These are phyloP conservation scores for Rhododendron griersonianum DNA, from an alignment of 148 eudicot genomes.

Conservation along the genomic window DNA sequence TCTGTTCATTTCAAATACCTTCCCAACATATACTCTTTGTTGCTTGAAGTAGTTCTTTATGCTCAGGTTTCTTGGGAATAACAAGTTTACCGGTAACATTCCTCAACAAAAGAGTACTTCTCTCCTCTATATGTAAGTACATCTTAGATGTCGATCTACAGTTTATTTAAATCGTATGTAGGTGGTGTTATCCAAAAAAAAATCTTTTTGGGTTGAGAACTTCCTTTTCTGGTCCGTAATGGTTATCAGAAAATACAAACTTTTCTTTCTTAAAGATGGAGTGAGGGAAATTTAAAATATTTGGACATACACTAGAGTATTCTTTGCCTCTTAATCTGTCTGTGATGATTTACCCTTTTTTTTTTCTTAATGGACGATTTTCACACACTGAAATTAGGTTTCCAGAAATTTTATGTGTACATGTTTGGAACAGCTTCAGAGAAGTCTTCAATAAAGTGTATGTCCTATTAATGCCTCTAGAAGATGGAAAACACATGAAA, in stretches of 20 bases:
- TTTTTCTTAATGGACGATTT: neutral
- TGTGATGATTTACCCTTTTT: neutral
- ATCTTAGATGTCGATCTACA: neutral
- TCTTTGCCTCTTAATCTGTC: neutral
- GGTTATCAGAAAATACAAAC: neutral
- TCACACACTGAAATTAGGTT: neutral
- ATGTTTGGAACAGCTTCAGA: no score
- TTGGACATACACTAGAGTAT: neutral
- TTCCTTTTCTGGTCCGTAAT: neutral
- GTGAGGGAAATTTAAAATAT: neutral
- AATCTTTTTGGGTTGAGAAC: neutral
- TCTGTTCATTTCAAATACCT: neutral
- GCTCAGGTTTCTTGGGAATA: slow-evolving; percentile 80
- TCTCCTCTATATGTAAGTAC: slow-evolving; percentile 63
- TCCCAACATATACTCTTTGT: neutral
- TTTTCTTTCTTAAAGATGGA: neutral
- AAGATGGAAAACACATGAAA: neutral
- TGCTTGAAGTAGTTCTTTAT: slow-evolving; percentile 12
- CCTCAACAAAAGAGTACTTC: slow-evolving; percentile 52
- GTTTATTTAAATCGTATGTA: neutral
- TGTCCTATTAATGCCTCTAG: neutral
- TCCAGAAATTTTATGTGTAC: neutral
- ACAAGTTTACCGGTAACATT: slow-evolving; percentile 56
- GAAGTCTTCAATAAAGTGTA: neutral
- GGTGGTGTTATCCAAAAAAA: no score